Conservation (phyloP, 768 basidiomycete genomes). For the Suillus cothurnatus region DNA sequence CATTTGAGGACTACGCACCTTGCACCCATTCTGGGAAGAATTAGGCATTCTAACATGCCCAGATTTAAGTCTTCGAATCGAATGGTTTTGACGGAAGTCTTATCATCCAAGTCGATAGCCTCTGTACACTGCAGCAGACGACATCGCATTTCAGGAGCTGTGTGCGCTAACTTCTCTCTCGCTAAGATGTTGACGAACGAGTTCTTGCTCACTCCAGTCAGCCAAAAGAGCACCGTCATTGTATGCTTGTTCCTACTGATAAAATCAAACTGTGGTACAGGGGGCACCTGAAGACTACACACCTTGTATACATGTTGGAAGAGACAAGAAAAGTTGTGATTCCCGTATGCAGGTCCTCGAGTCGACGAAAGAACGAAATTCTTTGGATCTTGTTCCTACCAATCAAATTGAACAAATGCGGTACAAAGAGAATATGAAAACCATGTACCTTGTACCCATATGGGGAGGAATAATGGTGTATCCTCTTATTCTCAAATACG, state of each 20-base stretch:
- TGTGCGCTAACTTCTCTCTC: conserved; percentile 15
- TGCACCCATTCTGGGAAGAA: not conserved
- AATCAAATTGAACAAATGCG: not conserved
- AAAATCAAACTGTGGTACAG: not conserved
- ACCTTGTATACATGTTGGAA: not conserved
- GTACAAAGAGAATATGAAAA: not conserved
- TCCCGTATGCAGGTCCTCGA: conserved; percentile 27
- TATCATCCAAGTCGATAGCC: conserved; percentile 25
- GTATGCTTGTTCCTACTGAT: not conserved
- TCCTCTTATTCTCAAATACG: not conserved
- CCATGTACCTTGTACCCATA: not conserved
- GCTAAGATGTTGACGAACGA: conserved; percentile 41
- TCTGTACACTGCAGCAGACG: not conserved
- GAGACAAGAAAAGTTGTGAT: conserved; percentile 18
- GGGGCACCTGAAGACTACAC: not conserved
- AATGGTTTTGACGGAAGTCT: conserved; percentile 24
- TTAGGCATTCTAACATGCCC: conserved; percentile 18
- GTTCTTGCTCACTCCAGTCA: conserved; percentile 38
- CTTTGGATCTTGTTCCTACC: conserved; percentile 13
- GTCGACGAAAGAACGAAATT: conserved; percentile 43
- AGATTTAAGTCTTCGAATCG: conserved; percentile 25
- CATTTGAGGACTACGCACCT: not conserved
- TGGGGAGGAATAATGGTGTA: not conserved
- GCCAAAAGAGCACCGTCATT: conserved; percentile 43
- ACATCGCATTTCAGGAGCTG: not conserved